Evolutionary conservation across 805 yeast genomes (phyloP).

Genomic region (Pichia sporocuriosa): DNA sequence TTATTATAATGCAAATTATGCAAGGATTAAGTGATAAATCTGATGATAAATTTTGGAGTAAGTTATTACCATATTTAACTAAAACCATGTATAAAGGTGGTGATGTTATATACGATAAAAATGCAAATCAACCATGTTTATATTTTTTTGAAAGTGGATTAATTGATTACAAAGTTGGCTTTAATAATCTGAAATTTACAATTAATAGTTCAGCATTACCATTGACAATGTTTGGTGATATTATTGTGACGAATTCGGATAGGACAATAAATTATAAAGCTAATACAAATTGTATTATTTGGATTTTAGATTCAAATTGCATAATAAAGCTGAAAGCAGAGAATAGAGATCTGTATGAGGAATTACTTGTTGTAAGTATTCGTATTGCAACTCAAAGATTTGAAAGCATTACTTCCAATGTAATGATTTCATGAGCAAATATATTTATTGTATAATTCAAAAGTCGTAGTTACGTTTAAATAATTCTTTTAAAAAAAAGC

Average conservation of each 20-base stretch:
- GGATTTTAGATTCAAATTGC: conserved; percentile 52
- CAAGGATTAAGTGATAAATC: conserved; percentile 46
- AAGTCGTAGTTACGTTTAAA: too few relatives aligned
- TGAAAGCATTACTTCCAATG: conserved; percentile 68
- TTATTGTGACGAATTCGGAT: conserved; percentile 33
- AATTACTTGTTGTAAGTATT: conserved; percentile 54
- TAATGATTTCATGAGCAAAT: conserved; percentile 45
- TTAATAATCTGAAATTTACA: conserved; percentile 29
- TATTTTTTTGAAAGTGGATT: conserved; percentile 48
- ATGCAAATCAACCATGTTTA: conserved; percentile 42
- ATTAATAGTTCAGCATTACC: conserved; percentile 47
- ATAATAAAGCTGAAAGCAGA: conserved; percentile 41
- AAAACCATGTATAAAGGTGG: conserved; percentile 22
- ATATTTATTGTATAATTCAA: too few relatives aligned
- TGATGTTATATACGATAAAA: conserved; percentile 43
- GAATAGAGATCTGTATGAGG: conserved; percentile 53
- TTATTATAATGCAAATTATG: conserved; percentile 57
- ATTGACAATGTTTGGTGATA: conserved; percentile 69
- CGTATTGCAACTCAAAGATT: conserved; percentile 64
- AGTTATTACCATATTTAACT: conserved; percentile 49
- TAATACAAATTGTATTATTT: conserved; percentile 47
- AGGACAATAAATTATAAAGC: conserved; percentile 37
- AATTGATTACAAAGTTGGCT: conserved; percentile 41
- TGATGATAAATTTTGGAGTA: conserved; percentile 55
- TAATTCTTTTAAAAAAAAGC: too few relatives aligned